Base-by-base conservation (phyloP, 345 rosid species). In the Moricandia arvensis region DNA sequence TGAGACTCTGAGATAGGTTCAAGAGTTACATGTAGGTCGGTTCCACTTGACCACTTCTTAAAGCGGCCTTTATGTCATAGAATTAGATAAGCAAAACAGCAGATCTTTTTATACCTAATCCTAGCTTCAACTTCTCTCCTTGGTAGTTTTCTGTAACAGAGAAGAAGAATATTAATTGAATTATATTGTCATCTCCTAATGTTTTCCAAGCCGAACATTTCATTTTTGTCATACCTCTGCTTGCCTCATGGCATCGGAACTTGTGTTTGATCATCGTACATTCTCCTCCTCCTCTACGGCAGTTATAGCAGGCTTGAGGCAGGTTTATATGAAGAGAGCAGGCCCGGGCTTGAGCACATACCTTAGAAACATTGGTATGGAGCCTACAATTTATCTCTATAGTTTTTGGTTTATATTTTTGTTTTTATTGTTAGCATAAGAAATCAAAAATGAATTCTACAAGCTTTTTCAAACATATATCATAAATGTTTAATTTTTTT, bases 91-190 rank as follows among this genome's bases (percentile, higher is more conserved):
- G 27, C 15, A 55, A 66, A 47, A 70, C 31, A 73, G 71, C 30
- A 43, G 31, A 68, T 69, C 15, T 43, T 16, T 58, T 31, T 61
- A n/a, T 49, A 75, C 82, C 75, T 64, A 75, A 65, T 62, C 58
- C 79, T 2, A 75, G 24, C 65, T 21, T 37, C 0, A 71, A 26
- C 53, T 5, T 35, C 8, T 5, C 38, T 5, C 34, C 35, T 8
- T 64, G 58, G 38, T 35, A 0, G 5, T 4, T 0, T 2, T 63
- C 79, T 79, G 72, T 67, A 73, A 45, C 35, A 69, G 10, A 17
- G 18, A 5, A 55, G 35, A 59, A 0, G n/a, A 10, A 59, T n/a
- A n/a, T n/a, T n/a, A 26, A 45, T 16, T n/a, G 12, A 63, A 17
- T 37, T 2, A 43, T 66, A 43, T 66, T 17, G 37, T 69, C 68